Base-by-base conservation (phyloP, 805 yeast species). In the Candida peoriensis region DNA sequence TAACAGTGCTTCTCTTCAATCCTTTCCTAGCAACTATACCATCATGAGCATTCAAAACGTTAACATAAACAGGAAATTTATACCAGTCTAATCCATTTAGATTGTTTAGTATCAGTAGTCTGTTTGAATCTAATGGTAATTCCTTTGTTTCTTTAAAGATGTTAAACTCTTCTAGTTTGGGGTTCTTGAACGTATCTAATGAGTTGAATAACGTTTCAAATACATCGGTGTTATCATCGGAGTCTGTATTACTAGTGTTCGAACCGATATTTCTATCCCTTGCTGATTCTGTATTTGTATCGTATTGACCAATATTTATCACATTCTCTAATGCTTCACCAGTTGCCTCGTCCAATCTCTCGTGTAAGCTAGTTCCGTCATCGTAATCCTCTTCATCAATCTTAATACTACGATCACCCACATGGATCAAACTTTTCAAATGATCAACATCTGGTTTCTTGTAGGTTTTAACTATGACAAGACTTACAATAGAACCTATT, bases 11-110 rank as follows among this genome's bases (percentile, higher is more conserved):
- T 16, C 63, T 64, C 22, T 58, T 54, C 2, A 76, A 60, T 0
- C 88, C 88, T 37, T 78, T 67, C 43, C 97, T 68, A 13, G 90
- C 86, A 13, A 87, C 83, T 34, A 90, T 84, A 4, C 83, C 84
- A 39, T 83, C 95, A 52, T 89, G 97, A 0, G 97, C 78, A 55
- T 88, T 87, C 50, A 81, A 64, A 13, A 81, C 70, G 42, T 77
- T 79, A 30, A 89, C 66, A 45, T 74, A 76, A 2, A 81, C 79
- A 0, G 93, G 83, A 28, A 84, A 70, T 52, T 89, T 86, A 32
- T 74, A 63, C 96, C 96, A 89, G 3, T 70, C 66, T 17, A 90
- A 54, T 15, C 57, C 47, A 55, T 85, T 83, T 52, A 89, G 63
- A 42, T 74, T 72, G 2, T 65, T 53, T 22, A 74, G 54, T 24